Evolutionary conservation across 2,329 filamentous ascomycete genomes (phyloP).

Genomic region (Microcera coccophila): DNA sequence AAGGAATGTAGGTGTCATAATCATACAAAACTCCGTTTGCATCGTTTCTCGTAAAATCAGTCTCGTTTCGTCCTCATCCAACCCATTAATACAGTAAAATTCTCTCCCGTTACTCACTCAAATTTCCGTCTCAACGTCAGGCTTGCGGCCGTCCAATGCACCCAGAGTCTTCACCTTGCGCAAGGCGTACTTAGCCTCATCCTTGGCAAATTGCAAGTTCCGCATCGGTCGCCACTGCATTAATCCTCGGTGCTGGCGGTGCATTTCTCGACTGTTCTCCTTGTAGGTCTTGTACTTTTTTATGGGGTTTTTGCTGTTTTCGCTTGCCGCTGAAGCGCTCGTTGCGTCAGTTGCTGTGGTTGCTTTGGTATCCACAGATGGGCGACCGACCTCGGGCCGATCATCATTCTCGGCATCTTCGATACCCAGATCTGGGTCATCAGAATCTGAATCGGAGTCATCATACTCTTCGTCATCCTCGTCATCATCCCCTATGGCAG

Average conservation of each 20-base stretch:
- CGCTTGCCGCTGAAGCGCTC: constrained; percentile 29
- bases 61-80: neutral
- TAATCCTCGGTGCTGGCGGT: constrained; percentile 80
- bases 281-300: constrained; percentile 61
- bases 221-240: constrained; percentile 95
- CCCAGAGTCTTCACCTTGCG: constrained; percentile 73
- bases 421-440: constrained; percentile 53
- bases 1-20: too few relatives aligned
- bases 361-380: constrained; percentile 40
- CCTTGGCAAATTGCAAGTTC: constrained; percentile 80
- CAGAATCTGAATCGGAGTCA: constrained; percentile 34
- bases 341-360: constrained; percentile 32
- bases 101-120: constrained; percentile 39
- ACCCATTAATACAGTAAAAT: constrained; percentile 2
- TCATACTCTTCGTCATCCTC: constrained; percentile 38
- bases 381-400: constrained; percentile 26
- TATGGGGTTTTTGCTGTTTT: constrained; percentile 49
- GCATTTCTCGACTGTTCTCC: constrained; percentile 66
- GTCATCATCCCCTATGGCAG: too few relatives aligned
- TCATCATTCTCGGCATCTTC: constrained; percentile 48
- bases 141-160: constrained; percentile 74
- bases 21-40: neutral
- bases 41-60: neutral
- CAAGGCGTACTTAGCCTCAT: constrained; percentile 77
- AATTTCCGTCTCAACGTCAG: constrained; percentile 85